These are phyloP conservation scores for Termitomyces heimii DNA, from an alignment of 768 basidiomycete genomes.

Conservation along the genomic window DNA sequence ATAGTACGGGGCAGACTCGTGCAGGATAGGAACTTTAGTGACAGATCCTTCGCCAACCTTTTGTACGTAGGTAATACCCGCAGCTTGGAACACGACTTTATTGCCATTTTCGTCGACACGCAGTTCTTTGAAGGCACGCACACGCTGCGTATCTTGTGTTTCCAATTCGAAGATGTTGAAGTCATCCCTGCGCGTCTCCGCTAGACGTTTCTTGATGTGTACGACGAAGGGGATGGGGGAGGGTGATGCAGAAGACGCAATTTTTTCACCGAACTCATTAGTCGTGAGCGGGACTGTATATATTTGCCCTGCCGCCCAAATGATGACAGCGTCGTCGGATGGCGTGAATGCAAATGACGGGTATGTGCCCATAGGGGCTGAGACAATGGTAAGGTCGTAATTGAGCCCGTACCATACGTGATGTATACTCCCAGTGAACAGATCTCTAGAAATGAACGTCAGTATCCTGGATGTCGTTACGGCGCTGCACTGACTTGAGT, in stretches of 20 bases:
- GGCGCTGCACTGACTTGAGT: constrained; percentile 46
- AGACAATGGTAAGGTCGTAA: constrained; percentile 58
- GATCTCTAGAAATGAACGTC: constrained; percentile 38
- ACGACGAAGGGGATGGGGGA: constrained; percentile 53
- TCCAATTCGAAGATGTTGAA: constrained; percentile 49
- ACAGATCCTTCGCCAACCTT: constrained; percentile 26
- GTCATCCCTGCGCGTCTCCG: constrained; percentile 49
- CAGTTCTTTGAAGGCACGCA: constrained; percentile 59
- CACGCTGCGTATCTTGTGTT: constrained; percentile 45
- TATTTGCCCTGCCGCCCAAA: constrained; percentile 74
- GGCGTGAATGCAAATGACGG: constrained; percentile 70
- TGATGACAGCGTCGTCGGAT: constrained; percentile 50
- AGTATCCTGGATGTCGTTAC: background rate
- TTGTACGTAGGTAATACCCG: constrained; percentile 52
- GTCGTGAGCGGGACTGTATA: constrained; percentile 49
- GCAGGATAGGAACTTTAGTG: constrained; percentile 40
- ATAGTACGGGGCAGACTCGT: constrained; percentile 49
- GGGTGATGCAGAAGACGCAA: constrained; percentile 33
- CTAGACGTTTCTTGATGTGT: constrained; percentile 56
- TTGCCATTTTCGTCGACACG: constrained; percentile 48
- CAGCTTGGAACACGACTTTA: constrained; percentile 61
- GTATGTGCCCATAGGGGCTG: constrained; percentile 77
- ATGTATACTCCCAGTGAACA: constrained; percentile 58
- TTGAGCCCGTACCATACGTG: constrained; percentile 65
- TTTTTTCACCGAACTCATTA: constrained; percentile 50